Conservation (phyloP, 495 filamentous ascomycete genomes). For the Podospora tetraspora region DNA sequence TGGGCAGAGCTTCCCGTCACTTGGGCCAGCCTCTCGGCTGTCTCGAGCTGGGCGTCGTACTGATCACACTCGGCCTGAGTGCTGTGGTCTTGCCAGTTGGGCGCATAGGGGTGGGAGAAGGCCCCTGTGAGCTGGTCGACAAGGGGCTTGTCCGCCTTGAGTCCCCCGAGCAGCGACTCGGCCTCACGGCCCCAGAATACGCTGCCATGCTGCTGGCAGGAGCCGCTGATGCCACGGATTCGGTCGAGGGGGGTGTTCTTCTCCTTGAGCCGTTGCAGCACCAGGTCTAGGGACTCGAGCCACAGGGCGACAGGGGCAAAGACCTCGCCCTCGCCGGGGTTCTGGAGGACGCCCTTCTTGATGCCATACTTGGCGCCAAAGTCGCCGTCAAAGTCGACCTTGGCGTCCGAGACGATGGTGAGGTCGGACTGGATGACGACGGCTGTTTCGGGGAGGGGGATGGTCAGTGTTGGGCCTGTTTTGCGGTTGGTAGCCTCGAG, state of each 20-base stretch:
- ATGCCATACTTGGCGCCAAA: slow-evolving; percentile 75
- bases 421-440: slow-evolving; percentile 77
- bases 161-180: slow-evolving; percentile 54
- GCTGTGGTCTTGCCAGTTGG: slow-evolving; percentile 97
- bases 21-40: slow-evolving; percentile 60
- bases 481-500: not conserved
- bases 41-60: slow-evolving; percentile 69
- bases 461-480: slow-evolving; percentile 4
- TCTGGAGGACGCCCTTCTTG: slow-evolving; percentile 79
- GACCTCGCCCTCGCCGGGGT: slow-evolving; percentile 76
- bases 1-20: slow-evolving; percentile 89
- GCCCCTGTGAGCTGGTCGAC: slow-evolving; percentile 64
- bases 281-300: slow-evolving; percentile 85
- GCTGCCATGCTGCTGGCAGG: slow-evolving; percentile 94
- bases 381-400: slow-evolving; percentile 67
- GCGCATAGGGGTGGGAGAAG: slow-evolving; percentile 82
- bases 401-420: slow-evolving; percentile 67
- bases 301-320: slow-evolving; percentile 91
- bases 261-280: slow-evolving; percentile 65
- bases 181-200: slow-evolving; percentile 79
- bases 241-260: slow-evolving; percentile 71
- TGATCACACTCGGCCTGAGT: slow-evolving; percentile 86
- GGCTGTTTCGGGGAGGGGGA: slow-evolving; percentile 35
- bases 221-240: slow-evolving; percentile 79
- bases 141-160: slow-evolving; percentile 56